Conservation (phyloP, 352 stramenopile genomes). For the Detonula confervacea region DNA sequence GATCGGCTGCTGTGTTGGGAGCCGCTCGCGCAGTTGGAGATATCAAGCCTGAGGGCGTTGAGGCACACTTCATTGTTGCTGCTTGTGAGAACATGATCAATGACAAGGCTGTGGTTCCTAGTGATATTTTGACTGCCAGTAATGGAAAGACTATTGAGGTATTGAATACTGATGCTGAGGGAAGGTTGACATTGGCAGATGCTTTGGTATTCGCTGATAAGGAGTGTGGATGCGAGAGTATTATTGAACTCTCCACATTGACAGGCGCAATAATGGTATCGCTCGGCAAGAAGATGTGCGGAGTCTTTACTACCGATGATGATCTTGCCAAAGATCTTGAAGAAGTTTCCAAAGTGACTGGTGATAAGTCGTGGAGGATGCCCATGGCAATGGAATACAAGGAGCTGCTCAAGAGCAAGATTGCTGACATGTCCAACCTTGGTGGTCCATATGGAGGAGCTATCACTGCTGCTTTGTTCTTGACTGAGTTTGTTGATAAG, state of each 20-base stretch:
- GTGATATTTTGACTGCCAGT: constrained; percentile 87
- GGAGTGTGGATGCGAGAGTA: constrained; percentile 79
- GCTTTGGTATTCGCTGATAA: constrained; percentile 89
- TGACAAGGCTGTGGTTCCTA: constrained; percentile 80
- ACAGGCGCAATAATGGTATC: constrained; percentile 87
- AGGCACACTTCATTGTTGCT: constrained; percentile 89
- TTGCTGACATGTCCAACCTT: constrained; percentile 89
- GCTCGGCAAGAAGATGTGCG: constrained; percentile 76
- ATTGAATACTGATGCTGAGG: constrained; percentile 90
- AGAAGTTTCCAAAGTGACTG: constrained; percentile 75
- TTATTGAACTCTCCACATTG: constrained; percentile 87
- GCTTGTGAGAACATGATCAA: constrained; percentile 89
- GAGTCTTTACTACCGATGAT: constrained; percentile 83
- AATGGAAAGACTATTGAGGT: constrained; percentile 92
- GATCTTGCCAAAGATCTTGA: constrained; percentile 81
- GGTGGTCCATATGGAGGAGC: constrained; percentile 81
- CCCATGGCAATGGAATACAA: constrained; percentile 87
- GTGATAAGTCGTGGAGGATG: constrained; percentile 90
- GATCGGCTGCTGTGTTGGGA: constrained; percentile 83
- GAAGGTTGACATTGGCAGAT: constrained; percentile 88
- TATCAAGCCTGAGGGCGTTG: constrained; percentile 78
- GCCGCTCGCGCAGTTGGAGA: constrained; percentile 67
- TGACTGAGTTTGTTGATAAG: constrained; percentile 94
- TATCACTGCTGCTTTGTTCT: constrained; percentile 90
- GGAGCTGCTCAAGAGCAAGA: constrained; percentile 87